phyloP scores from a whole-genome alignment of 1,139 yeast species.

The Yamadazyma dendronema region DNA sequence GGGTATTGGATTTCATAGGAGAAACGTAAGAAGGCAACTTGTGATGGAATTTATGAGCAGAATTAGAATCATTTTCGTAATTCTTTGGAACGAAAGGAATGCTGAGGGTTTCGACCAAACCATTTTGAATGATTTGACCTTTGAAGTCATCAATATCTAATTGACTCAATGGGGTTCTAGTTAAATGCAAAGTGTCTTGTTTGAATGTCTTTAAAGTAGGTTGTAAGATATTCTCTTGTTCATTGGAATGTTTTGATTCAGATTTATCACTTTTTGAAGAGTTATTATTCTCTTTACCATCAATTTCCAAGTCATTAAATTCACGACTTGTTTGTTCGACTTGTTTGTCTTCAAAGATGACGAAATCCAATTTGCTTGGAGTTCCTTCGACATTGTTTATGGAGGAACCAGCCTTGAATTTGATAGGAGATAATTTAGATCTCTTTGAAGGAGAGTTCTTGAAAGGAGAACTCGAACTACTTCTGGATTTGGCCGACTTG shows the following conservation, averaged over 20 bases:
- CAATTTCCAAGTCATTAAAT: constrained; percentile 15
- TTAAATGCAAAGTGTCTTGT: constrained; percentile 11
- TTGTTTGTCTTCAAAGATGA: constrained; percentile 37
- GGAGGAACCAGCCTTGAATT: constrained; percentile 8
- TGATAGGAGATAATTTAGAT: constrained; percentile 33
- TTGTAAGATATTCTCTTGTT: constrained; percentile 48
- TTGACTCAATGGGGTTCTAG: constrained; percentile 32
- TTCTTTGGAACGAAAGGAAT: constrained; percentile 35
- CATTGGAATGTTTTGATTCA: constrained; percentile 18
- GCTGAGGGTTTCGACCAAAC: constrained; percentile 16
- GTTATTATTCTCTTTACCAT: constrained; percentile 14
- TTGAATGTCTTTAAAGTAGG: constrained; percentile 26
- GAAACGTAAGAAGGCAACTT: constrained; percentile 16
- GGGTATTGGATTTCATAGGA: constrained; percentile 15
- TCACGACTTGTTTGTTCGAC: constrained; percentile 6
- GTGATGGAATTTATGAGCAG: constrained; percentile 30
- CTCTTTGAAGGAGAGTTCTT: constrained; percentile 28
- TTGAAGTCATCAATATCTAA: constrained; percentile 34
- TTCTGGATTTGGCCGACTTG: constrained; percentile 13
- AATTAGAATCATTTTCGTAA: constrained; percentile 32
- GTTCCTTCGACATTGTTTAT: constrained; percentile 3
- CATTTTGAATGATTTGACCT: constrained; percentile 26
- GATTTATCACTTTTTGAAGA: not conserved
- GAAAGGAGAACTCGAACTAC: constrained; percentile 13
- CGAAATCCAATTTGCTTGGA: constrained; percentile 19